Percentiles rank a stretch among this genome's conserved stretches.
Evolutionary conservation across 2,329 filamentous ascomycete genomes (phyloP).

Genomic region (Monosporascus sp.): DNA sequence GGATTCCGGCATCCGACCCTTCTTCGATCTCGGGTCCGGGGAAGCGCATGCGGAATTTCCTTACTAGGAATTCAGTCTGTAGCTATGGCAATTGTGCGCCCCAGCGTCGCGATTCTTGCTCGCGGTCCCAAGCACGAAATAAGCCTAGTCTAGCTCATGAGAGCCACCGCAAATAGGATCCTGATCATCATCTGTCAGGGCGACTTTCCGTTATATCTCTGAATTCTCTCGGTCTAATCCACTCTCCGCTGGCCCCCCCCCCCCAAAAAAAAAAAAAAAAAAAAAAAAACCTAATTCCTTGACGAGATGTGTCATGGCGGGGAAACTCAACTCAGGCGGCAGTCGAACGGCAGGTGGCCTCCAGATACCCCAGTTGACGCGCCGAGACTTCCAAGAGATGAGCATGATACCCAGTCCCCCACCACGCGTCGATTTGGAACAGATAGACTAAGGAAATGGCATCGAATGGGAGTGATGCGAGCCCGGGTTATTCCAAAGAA

Average conservation of each 20-base stretch:
- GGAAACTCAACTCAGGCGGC: neutral
- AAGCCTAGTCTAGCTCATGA: neutral
- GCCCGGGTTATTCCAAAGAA: neutral
- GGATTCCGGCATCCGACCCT: neutral
- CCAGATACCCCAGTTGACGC: neutral
- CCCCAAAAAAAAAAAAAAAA: no score
- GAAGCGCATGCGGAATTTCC: neutral
- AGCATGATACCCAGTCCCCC: neutral
- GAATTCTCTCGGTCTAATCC: neutral
- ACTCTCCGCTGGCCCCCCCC: no score
- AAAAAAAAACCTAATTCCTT: neutral
- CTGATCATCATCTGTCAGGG: neutral
- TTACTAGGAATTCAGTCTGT: neutral
- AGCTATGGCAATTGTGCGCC: neutral
- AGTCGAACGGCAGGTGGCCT: neutral
- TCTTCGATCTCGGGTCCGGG: neutral
- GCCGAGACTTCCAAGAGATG: neutral
- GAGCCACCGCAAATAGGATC: neutral
- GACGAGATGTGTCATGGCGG: neutral
- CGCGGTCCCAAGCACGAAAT: neutral
- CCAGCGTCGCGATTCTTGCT: neutral
- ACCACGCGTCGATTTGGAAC: neutral
- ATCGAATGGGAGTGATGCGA: neutral
- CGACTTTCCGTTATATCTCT: neutral
- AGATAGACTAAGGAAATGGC: neutral